Evolutionary conservation across 768 basidiomycete genomes (phyloP).

Genomic region (Strobilomyces dryophilus): DNA sequence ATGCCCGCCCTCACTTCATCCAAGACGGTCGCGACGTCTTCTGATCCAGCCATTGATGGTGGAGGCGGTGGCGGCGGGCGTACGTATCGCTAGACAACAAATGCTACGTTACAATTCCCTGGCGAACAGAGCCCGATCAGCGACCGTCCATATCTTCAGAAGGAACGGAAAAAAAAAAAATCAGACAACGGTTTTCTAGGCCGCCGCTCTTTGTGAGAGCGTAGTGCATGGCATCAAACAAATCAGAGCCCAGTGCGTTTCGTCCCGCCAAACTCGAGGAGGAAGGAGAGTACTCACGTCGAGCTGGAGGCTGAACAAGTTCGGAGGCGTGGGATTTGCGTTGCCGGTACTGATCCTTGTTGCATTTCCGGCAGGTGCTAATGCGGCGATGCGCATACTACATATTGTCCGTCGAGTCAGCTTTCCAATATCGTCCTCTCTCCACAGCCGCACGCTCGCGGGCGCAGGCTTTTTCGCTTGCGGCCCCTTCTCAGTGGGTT

Average conservation of each 20-base stretch:
- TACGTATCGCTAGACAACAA: background rate
- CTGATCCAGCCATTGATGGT: constrained; percentile 16
- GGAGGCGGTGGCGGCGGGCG: background rate
- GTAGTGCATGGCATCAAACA: constrained; percentile 48
- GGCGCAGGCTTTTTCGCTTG: constrained; percentile 12
- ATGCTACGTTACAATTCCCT: background rate
- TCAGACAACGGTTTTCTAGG: constrained; percentile 68
- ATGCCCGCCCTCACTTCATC: constrained; percentile 64
- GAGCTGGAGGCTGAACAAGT: background rate
- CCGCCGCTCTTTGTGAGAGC: constrained; percentile 45
- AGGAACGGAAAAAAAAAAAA: constrained; percentile 6
- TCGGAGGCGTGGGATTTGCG: background rate
- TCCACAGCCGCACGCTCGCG: background rate
- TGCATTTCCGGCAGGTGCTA: background rate
- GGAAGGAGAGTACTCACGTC: constrained; percentile 35
- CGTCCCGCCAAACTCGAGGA: constrained; percentile 34
- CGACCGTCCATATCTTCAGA: background rate
- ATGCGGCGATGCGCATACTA: constrained; percentile 13
- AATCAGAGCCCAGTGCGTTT: constrained; percentile 76
- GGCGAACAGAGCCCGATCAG: constrained; percentile 7
- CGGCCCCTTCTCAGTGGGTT: constrained; percentile 6
- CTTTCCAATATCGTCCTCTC: constrained; percentile 12
- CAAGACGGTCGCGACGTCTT: constrained; percentile 26
- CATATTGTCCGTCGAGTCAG: constrained; percentile 15
- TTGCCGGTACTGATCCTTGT: too few species aligned